These are phyloP conservation scores for Xylona heveae DNA, from an alignment of 495 filamentous ascomycete species.

Conservation along the genomic window DNA sequence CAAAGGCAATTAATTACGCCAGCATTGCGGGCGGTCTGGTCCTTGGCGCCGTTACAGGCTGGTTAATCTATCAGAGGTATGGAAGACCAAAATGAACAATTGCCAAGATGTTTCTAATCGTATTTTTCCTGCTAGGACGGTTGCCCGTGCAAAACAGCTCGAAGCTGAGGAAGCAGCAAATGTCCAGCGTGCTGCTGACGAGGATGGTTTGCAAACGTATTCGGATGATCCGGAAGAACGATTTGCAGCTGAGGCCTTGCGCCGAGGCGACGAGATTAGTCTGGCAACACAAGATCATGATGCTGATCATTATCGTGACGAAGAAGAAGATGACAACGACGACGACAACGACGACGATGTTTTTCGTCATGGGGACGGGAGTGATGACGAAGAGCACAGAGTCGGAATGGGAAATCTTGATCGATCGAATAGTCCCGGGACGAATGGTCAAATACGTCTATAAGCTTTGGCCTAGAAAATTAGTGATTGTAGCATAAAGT, in stretches of 20 bases:
- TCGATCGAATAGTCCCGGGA: no score
- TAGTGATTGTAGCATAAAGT: no score
- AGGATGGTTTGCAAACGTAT: constrained; percentile 11
- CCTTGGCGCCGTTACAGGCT: constrained; percentile 56
- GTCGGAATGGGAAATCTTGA: constrained; percentile 19
- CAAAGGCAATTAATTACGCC: constrained; percentile 55
- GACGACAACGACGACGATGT: constrained; percentile 9
- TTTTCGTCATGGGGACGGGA: constrained; percentile 10
- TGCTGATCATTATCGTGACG: constrained; percentile 6
- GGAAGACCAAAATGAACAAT: no score
- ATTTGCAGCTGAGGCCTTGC: neutral
- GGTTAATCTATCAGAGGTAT: constrained; percentile 61
- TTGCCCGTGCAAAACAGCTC: constrained; percentile 63
- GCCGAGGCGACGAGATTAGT: constrained; percentile 4
- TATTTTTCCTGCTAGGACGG: constrained; percentile 28
- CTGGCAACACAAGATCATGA: constrained; percentile 4
- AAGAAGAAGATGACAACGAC: constrained; percentile 9
- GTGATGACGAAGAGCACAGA: constrained; percentile 16
- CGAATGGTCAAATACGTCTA: no score
- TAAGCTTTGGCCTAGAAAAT: no score
- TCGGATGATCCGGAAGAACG: constrained; percentile 16
- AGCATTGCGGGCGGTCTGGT: constrained; percentile 51
- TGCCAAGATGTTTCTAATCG: neutral
- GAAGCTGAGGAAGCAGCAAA: constrained; percentile 56
- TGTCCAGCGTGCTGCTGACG: constrained; percentile 12